A percentile compares a stretch with the other conserved stretches of the same genome.
phyloP scores from a whole-genome alignment of 2,329 filamentous ascomycete genomes.

The Microsporum ferrugineum region DNA sequence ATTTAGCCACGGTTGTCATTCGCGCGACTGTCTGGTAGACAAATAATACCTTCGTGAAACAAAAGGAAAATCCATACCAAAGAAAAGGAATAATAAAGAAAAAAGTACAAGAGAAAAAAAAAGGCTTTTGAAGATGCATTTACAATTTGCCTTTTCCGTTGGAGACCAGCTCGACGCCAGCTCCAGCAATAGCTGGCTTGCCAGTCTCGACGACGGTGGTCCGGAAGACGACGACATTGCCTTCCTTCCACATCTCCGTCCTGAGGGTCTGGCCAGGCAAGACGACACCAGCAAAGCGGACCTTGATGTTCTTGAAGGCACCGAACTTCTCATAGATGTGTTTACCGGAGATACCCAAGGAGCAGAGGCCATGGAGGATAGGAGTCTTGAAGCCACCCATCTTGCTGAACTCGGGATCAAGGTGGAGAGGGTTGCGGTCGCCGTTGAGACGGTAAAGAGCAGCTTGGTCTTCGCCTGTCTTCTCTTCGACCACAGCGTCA shows the following conservation, averaged over 20 bases:
- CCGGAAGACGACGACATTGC: constrained; percentile 69
- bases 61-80: not conserved
- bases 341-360: constrained; percentile 83
- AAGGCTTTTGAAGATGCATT: not conserved
- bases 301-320: constrained; percentile 80
- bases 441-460: constrained; percentile 86
- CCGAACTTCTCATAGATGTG: constrained; percentile 79
- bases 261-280: constrained; percentile 78
- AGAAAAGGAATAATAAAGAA: not conserved
- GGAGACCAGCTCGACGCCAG: constrained; percentile 55
- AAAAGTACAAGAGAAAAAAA: not conserved
- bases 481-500: constrained; percentile 72
- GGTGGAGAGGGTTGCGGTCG: constrained; percentile 91
- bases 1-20: not conserved
- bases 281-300: constrained; percentile 76
- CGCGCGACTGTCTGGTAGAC: not conserved
- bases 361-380: constrained; percentile 94
- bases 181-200: constrained; percentile 73
- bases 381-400: constrained; percentile 89
- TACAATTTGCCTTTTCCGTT: constrained; percentile 12
- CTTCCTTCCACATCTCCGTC: constrained; percentile 92
- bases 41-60: not conserved
- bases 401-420: constrained; percentile 89
- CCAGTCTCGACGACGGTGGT: constrained; percentile 84
- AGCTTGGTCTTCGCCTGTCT: constrained; percentile 81